Evolutionary conservation across 768 basidiomycete species (phyloP), one percentile per base, ranked within the genome.

Genomic region (Ephemerocybe angulata): DNA sequence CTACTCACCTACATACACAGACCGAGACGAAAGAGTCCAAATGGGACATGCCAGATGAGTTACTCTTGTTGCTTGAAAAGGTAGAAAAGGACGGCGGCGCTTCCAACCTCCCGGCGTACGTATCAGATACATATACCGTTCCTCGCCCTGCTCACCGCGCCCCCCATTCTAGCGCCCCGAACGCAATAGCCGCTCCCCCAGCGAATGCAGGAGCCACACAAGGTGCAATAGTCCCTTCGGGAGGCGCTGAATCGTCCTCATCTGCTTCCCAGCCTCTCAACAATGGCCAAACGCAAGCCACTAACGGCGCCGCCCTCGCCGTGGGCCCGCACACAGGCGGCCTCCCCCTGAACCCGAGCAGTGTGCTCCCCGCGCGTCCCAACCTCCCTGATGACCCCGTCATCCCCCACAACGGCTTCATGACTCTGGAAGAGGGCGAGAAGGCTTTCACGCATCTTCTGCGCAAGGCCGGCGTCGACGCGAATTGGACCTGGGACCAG

Each of bases 1-100:
- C 24, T 41, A 42, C 2, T 10, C 35, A 19, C 15, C 6, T 41
- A 7, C n/a, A 19, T 48, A 15, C 63, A 2, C 64, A 97, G 87
- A 88, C 85, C 29, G 86, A 89, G 38, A 82, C 86, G 28, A 96
- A 93, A 62, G 91, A 96, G 70, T 96, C 94, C 2, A 93, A 95
- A 75, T 98, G 97, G 97, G 93, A 96, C 56, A 88, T 96, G 85
- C 97, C 97, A 10, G 87, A 93, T 52, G 95, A 98, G 63, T 82
- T 99, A 25, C 72, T 88, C 22, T 77, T 90, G n/a, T 71, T 95
- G 22, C 76, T 93, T 33, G 88, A 91, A 66, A 90, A 87, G 62
- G 87, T 95, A 0, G 90, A 93, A 69, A 88, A 89, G 67, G 88
- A 92, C 56, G 72, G 74, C 3, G 76, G 76, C 43, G 73, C 76